These are phyloP conservation scores for Amauroascus niger DNA, from an alignment of 2,329 filamentous ascomycete species.

Conservation along the genomic window DNA sequence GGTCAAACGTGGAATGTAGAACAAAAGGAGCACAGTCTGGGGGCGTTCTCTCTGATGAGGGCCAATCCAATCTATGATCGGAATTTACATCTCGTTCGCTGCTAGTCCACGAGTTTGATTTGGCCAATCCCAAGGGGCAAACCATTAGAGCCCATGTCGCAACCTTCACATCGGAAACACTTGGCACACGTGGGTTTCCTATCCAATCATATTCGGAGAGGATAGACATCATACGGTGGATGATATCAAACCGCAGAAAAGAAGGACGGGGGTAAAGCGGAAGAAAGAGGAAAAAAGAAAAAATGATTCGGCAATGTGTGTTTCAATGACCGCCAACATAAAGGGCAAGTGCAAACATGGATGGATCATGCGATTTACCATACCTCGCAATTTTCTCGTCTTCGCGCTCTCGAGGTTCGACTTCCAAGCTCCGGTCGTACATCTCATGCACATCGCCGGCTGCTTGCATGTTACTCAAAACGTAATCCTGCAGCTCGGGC, in stretches of 20 bases:
- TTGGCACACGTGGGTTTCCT: slow-evolving; percentile 17
- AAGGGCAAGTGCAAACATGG: slow-evolving; percentile 16
- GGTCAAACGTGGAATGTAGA: neutral
- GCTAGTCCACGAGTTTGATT: neutral
- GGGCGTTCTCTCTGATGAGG: neutral
- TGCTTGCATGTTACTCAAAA: slow-evolving; percentile 88
- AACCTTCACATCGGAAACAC: neutral
- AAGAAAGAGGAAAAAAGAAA: slow-evolving; percentile 13
- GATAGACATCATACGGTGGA: slow-evolving; percentile 1
- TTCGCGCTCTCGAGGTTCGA: slow-evolving; percentile 91
- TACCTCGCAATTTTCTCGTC: slow-evolving; percentile 99
- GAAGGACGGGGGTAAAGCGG: neutral
- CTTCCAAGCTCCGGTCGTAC: slow-evolving; percentile 91
- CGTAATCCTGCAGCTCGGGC: slow-evolving; percentile 89
- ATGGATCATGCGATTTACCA: slow-evolving; percentile 17
- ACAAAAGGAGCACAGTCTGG: neutral
- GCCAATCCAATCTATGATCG: neutral
- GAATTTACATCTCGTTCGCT: neutral
- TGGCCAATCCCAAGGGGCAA: neutral
- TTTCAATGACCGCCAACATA: slow-evolving; percentile 13
- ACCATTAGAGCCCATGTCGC: neutral
- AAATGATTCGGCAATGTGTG: neutral
- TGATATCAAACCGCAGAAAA: slow-evolving; percentile 4
- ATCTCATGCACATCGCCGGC: slow-evolving; percentile 97
- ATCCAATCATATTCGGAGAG: slow-evolving; percentile 17